A percentile compares a stretch with the other conserved stretches of the same genome.
These are phyloP conservation scores for Delphinella strobiligena DNA, from an alignment of 2,329 filamentous ascomycete genomes.

Conservation along the genomic window DNA sequence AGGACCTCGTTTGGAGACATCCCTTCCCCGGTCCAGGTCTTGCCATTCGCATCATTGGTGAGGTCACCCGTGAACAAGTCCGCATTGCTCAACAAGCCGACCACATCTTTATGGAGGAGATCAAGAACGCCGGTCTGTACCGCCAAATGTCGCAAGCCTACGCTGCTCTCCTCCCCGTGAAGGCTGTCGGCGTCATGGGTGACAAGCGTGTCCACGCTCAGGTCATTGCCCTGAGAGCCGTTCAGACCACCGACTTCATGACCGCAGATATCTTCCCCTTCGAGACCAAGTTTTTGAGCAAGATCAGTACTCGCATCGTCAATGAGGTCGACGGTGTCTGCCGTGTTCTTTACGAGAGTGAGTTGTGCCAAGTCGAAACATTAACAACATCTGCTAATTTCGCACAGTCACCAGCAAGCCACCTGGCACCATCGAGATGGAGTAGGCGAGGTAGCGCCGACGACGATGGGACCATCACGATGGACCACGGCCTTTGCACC, in stretches of 20 bases:
- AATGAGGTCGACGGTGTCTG: slow-evolving; percentile 65
- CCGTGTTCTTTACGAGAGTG: slow-evolving; percentile 57
- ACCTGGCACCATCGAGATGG: slow-evolving; percentile 63
- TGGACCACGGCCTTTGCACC: not conserved
- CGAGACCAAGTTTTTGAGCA: slow-evolving; percentile 50
- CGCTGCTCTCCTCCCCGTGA: slow-evolving; percentile 53
- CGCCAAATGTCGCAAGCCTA: slow-evolving; percentile 59
- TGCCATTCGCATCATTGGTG: slow-evolving; percentile 70
- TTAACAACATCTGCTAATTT: slow-evolving; percentile 8
- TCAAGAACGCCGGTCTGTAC: slow-evolving; percentile 60
- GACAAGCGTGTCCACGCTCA: slow-evolving; percentile 57
- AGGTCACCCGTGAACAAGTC: slow-evolving; percentile 69
- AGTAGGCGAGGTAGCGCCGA: slow-evolving; percentile 51
- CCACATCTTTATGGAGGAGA: slow-evolving; percentile 66
- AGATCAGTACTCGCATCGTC: slow-evolving; percentile 55
- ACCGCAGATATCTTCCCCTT: slow-evolving; percentile 60
- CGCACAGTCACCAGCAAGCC: slow-evolving; percentile 49
- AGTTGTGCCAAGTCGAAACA: slow-evolving; percentile 21
- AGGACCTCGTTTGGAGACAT: slow-evolving; percentile 67
- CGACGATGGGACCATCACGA: not conserved
- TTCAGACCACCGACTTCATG: slow-evolving; percentile 61
- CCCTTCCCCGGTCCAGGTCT: slow-evolving; percentile 68
- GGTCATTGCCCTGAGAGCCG: slow-evolving; percentile 49
- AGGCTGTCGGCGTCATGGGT: slow-evolving; percentile 56
- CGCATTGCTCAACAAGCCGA: slow-evolving; percentile 69